Evolutionary conservation across 2,329 filamentous ascomycete genomes (phyloP), one percentile per base, ranked within the genome.

Genomic region (Ceratocystis diversiconidia): DNA sequence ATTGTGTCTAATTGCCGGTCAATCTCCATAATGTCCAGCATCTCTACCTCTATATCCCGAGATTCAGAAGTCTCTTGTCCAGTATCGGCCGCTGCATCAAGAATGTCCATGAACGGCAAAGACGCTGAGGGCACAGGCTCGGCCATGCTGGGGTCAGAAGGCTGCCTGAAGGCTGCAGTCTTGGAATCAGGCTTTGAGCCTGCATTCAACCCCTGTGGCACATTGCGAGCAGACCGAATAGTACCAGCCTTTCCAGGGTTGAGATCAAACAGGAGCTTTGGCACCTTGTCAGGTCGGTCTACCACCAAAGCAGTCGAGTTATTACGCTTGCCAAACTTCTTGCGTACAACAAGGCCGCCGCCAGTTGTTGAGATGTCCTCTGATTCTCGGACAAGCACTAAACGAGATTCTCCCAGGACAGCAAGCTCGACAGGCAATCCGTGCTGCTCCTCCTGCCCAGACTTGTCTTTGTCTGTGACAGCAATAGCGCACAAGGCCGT

Each of bases 11-110:
- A 73, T 61, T 79, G 81, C 67, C 82, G 79, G 69, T 87, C 84
- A 70, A 87, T 85, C 69, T 84, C 83, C 78, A 85, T 82, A 57
- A 87, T 83, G 71, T 85, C 83, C 69, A 87, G 76, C 77, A 85
- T 81, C 73, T 85, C 82, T 36, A 78, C 77, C 71, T 85, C 82
- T 12, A 84, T 76, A 65, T 85, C 78, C 41, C 82, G 75, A 30
- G 76, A 75, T 62, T 64, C 66, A 15, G 59, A 52, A 25, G 32
- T 60, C 46, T 81, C 79, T 43, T 79, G 77, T 25, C 75, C 75
- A 5, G 75, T 73, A 66, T 85, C 82, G 2, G 82, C 82, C 1
- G 82, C 82, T 1, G 76, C 78, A 61, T 75, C 77, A 41, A 85
- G 71, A 19, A 76, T 80, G 55, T 79, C 77, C 46, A 77, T 76